Base-by-base conservation (phyloP, 2,329 filamentous ascomycete species). In the Nigrograna mackinnonii region DNA sequence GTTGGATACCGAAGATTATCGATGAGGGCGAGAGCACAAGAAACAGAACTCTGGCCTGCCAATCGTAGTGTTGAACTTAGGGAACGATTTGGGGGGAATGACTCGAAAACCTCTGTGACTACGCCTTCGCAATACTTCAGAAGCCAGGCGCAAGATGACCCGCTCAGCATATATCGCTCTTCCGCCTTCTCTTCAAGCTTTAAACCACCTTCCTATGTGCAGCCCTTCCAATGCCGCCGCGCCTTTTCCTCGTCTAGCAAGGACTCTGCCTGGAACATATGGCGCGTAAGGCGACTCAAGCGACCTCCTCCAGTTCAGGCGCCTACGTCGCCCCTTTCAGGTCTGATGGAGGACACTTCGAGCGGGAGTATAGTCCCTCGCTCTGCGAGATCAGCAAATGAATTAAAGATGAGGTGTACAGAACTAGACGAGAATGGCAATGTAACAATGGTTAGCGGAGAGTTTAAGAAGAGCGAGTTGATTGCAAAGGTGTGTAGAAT, bases 381-480 rank as follows among this genome's bases (percentile, higher is more conserved):
- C 31, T 82, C 85, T 33, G 76, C 89, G 58, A 94, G 92, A 69
- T 86, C 89, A 3, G 85, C 87, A 19, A 86, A 92, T 43, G 91
- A 96, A 67, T 82, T 91, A 21, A 85, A 90, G 46, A 76, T 99
- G 54, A 82, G 94, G 40, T 99, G 94, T 65, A 99, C 94, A 1
- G 94, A 99, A 69, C 89, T 97, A 46, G 91, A 97, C 59, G 90
- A 91, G 66, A 83, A 89, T 60, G 94, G 94, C 30, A 87, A 95
- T 57, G 91, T 96, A 19, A 95, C 92, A 16, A 76, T 97, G 44
- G 87, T 95, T 16, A 95, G 95, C 64, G 90, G 91, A 45, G 94
- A 97, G 69, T 97, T 96, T 71, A 95, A 94, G 73, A 99, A 99
- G 78, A 94, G 85, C 60, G 94, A 99, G 73, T 77, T 99, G 35